Evolutionary conservation across 352 stramenopile species (phyloP).

Genomic region (Globisporangium paddicum): DNA sequence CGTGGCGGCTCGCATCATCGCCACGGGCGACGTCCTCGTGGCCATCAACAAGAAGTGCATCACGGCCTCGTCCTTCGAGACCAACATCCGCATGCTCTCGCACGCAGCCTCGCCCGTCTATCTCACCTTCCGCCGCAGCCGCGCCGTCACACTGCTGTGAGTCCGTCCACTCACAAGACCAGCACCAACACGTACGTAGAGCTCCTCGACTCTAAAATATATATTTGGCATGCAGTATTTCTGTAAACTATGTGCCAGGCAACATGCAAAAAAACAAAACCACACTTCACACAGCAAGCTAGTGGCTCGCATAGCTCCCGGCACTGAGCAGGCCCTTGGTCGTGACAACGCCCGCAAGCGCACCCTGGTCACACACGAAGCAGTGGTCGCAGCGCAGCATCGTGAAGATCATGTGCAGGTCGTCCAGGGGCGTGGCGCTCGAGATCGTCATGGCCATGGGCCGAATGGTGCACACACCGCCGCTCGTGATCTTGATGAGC

Average conservation of each 20-base stretch:
- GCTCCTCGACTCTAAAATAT: slow-evolving; percentile 12
- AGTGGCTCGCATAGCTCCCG: slow-evolving; percentile 22
- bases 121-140: slow-evolving; percentile 71
- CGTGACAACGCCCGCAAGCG: slow-evolving; percentile 78
- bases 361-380: slow-evolving; percentile 84
- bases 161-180: too few species aligned
- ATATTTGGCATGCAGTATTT: slow-evolving; percentile 5
- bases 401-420: slow-evolving; percentile 90
- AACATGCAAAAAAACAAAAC: neutral
- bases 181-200: too few species aligned
- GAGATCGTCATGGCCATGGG: slow-evolving; percentile 82
- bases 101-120: slow-evolving; percentile 78
- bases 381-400: slow-evolving; percentile 87
- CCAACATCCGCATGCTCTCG: slow-evolving; percentile 80
- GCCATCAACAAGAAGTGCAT: slow-evolving; percentile 88
- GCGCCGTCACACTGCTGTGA: slow-evolving; percentile 62
- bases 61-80: slow-evolving; percentile 82
- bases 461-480: slow-evolving; percentile 54
- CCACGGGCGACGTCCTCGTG: slow-evolving; percentile 70
- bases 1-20: slow-evolving; percentile 71
- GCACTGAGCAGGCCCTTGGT: slow-evolving; percentile 65
- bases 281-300: neutral
- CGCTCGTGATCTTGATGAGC: slow-evolving; percentile 67
- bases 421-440: slow-evolving; percentile 72
- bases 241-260: neutral